Conservation (phyloP, 179 eudicot genomes). For the Silene vulgaris region DNA sequence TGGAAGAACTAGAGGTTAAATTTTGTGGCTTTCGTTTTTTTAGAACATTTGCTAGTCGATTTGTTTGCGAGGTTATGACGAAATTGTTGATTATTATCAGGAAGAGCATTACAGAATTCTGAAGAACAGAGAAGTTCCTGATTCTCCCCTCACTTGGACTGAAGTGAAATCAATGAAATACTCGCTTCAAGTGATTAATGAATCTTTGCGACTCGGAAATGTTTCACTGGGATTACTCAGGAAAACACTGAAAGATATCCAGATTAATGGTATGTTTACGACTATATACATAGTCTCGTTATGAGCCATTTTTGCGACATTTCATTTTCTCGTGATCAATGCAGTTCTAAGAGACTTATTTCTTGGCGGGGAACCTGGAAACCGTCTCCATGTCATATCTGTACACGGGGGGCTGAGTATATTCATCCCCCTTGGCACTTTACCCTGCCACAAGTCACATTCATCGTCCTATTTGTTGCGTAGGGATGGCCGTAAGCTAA, state of each 20-base stretch:
- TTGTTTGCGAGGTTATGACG: not conserved
- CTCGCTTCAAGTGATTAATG: constrained; percentile 62
- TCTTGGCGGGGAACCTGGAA: not conserved
- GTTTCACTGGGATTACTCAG: constrained; percentile 53
- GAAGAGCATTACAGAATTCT: constrained; percentile 61
- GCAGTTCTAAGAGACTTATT: not conserved
- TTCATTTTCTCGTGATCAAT: not conserved
- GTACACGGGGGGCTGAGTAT: too few relatives aligned
- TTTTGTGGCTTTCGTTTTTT: not conserved
- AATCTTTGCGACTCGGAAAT: constrained; percentile 50
- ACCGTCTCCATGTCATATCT: too few relatives aligned
- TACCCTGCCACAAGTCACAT: too few relatives aligned
- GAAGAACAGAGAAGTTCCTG: constrained; percentile 32
- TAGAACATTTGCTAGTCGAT: not conserved
- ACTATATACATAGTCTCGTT: not conserved
- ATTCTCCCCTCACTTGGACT: constrained; percentile 47
- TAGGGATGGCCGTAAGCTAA: not conserved
- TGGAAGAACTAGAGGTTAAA: constrained; percentile 54
- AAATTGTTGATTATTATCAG: constrained; percentile 29
- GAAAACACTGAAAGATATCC: constrained; percentile 46
- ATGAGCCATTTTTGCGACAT: not conserved
- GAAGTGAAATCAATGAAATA: constrained; percentile 75
- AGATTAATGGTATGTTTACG: constrained; percentile 40
- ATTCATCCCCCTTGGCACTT: too few relatives aligned
- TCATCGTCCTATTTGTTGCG: not conserved